These are phyloP conservation scores for Vigna angularis DNA, from an alignment of 306 rosid species.

Conservation along the genomic window DNA sequence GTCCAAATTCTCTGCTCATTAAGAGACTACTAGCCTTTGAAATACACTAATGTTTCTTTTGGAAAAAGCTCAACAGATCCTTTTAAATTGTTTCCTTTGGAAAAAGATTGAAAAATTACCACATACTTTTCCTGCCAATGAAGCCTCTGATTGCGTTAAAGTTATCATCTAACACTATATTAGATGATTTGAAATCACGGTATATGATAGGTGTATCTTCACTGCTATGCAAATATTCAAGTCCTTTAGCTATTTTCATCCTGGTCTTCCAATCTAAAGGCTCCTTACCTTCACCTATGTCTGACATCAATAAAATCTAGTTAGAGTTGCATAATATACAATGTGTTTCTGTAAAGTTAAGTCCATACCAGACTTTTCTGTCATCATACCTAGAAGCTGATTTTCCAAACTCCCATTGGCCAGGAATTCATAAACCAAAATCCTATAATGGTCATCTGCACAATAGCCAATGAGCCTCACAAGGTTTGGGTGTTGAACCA, in stretches of 20 bases:
- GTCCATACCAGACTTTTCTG: neutral
- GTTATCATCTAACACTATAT: slow-evolving; percentile 64
- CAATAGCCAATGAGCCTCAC: slow-evolving; percentile 72
- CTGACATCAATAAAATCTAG: slow-evolving; percentile 42
- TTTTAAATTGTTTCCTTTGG: too few relatives aligned
- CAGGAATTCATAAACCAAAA: slow-evolving; percentile 75
- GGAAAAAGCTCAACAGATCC: too few relatives aligned
- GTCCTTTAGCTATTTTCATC: slow-evolving; percentile 75
- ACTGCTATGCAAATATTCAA: slow-evolving; percentile 74
- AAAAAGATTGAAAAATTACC: too few relatives aligned
- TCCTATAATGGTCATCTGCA: slow-evolving; percentile 62
- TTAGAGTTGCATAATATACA: slow-evolving; percentile 11
- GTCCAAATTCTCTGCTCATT: too few relatives aligned
- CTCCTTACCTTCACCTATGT: slow-evolving; percentile 43
- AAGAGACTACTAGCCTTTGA: too few relatives aligned
- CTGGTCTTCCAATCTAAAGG: slow-evolving; percentile 71
- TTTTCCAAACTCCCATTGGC: slow-evolving; percentile 68
- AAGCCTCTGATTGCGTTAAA: slow-evolving; percentile 48
- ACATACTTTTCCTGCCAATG: too few relatives aligned
- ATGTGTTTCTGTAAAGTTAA: neutral
- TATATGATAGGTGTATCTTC: slow-evolving; percentile 66
- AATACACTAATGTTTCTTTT: too few relatives aligned
- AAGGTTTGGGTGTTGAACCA: slow-evolving; percentile 68
- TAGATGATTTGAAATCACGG: slow-evolving; percentile 72
- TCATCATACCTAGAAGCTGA: slow-evolving; percentile 67